Base-by-base conservation (phyloP, 352 stramenopile species). In the Globisporangium takayamanum region DNA sequence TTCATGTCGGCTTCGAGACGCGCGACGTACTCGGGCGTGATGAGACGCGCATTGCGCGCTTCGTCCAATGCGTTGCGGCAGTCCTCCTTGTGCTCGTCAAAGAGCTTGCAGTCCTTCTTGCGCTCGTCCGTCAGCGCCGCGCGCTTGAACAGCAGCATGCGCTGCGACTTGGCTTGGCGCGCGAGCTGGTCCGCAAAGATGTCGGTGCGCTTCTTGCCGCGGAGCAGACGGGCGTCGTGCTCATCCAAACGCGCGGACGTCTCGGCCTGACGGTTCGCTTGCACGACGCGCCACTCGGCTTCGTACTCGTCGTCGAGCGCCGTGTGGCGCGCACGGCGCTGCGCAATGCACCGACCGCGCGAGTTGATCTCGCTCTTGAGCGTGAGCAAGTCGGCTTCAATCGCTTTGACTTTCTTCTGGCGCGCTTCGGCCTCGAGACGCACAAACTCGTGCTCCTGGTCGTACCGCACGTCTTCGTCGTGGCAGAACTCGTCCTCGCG, bases 141-240 rank as follows among this genome's bases (percentile, higher is more conserved):
- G 56, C 85, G 83, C 73, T 94, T 94, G 67, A 94, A 94, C 18
- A 94, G 67, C 42, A 94, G 67, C 76, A 94, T 90, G 26, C 85
- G 80, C 73, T 92, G 74, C 42, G 80, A 92, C 74, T 92, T 89
- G 42, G 78, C 74, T 62, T 94, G 85, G 18, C 85, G 82, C 26
- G 72, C 67, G 10, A 94, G 70, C 62, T 94, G 85, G 59, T 94
- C 85, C 20, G 53, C 62, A 57, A 94, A 90, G 57, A 89, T 87
- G 58, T 92, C 85, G 22, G 80, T 84, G 41, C 85, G 85, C 78
- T 94, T 94, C 74, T 78, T 93, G 68, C 79, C 82, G 45, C 85
- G 85, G 20, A 66, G 66, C 47, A 94, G 83, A 33, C 85, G 85
- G 5, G 72, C 67, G 8, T 73, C 53, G 69, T 94, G 85, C 64